Evolutionary conservation across 2,329 filamentous ascomycete species (phyloP).

Genomic region (Cladophialophora psammophila): DNA sequence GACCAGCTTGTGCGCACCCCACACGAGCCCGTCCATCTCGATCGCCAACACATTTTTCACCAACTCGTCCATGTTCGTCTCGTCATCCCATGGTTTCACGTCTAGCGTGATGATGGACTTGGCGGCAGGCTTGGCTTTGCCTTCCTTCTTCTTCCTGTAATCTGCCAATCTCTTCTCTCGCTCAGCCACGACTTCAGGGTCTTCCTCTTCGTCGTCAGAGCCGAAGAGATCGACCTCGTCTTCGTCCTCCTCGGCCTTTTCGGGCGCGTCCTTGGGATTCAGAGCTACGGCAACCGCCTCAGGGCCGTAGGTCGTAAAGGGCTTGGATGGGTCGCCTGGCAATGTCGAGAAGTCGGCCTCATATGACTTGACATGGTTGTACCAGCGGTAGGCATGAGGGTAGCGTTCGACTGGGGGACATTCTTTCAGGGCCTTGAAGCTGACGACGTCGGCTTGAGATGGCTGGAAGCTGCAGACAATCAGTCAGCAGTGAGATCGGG

Average conservation of each 20-base stretch:
- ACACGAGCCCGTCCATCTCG: constrained; percentile 91
- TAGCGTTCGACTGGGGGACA: constrained; percentile 83
- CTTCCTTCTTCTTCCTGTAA: constrained; percentile 96
- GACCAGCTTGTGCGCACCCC: constrained; percentile 90
- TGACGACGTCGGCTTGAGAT: constrained; percentile 94
- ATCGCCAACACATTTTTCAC: constrained; percentile 82
- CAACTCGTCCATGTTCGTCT: constrained; percentile 87
- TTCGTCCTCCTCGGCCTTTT: constrained; percentile 66
- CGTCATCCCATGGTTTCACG: constrained; percentile 98
- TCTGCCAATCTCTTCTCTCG: constrained; percentile 90
- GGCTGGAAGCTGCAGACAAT: constrained; percentile 63
- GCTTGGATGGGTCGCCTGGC: constrained; percentile 87
- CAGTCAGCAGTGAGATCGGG: constrained; percentile 26
- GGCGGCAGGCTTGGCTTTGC: constrained; percentile 87
- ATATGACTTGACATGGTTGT: constrained; percentile 96
- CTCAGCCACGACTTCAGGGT: constrained; percentile 81
- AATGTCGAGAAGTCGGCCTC: constrained; percentile 91
- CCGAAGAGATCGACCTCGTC: constrained; percentile 94
- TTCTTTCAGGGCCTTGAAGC: constrained; percentile 85
- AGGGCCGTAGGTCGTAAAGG: constrained; percentile 89
- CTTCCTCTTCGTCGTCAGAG: constrained; percentile 91
- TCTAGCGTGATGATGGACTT: constrained; percentile 97
- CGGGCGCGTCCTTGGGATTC: constrained; percentile 85
- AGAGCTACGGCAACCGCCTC: constrained; percentile 77
- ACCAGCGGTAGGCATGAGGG: constrained; percentile 95